These are phyloP conservation scores for Lasiodiplodia theobromae DNA, from an alignment of 2,329 filamentous ascomycete genomes.

Conservation along the genomic window DNA sequence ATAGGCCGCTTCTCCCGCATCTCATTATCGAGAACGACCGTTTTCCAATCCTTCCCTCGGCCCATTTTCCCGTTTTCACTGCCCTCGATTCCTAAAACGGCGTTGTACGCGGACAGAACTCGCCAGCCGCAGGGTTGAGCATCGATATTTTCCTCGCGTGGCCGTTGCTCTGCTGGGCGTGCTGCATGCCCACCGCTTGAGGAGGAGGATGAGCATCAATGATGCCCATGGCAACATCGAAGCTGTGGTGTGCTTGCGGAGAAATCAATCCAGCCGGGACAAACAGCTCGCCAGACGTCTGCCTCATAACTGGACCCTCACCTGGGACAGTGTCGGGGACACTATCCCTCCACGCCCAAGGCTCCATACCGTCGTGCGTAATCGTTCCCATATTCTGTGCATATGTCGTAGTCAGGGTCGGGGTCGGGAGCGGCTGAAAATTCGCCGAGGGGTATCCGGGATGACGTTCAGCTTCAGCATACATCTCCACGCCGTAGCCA, in stretches of 20 bases:
- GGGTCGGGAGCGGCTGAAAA: not conserved
- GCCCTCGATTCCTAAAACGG: not conserved
- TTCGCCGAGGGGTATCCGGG: not conserved
- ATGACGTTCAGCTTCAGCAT: not conserved
- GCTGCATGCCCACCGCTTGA: not conserved
- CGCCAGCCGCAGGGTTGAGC: slow-evolving; percentile 2
- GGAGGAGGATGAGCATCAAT: not conserved
- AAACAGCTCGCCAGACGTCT: not conserved
- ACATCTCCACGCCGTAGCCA: not conserved
- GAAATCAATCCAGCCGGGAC: slow-evolving; percentile 1
- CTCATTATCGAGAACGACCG: not conserved
- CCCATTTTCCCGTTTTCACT: too few relatives aligned
- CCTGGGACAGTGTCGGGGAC: not conserved
- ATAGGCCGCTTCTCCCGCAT: not conserved
- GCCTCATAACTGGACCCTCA: not conserved
- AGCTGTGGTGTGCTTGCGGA: not conserved
- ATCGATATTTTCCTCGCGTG: not conserved
- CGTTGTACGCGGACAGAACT: not conserved
- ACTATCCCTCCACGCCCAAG: not conserved
- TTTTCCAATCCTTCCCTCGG: not conserved
- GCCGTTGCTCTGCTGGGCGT: not conserved
- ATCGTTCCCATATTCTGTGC: too few relatives aligned
- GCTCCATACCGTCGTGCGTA: not conserved
- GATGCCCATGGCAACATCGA: not conserved
- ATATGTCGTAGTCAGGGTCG: not conserved